Base-by-base conservation (phyloP, 306 rosid species). In the Prunus campanulata region DNA sequence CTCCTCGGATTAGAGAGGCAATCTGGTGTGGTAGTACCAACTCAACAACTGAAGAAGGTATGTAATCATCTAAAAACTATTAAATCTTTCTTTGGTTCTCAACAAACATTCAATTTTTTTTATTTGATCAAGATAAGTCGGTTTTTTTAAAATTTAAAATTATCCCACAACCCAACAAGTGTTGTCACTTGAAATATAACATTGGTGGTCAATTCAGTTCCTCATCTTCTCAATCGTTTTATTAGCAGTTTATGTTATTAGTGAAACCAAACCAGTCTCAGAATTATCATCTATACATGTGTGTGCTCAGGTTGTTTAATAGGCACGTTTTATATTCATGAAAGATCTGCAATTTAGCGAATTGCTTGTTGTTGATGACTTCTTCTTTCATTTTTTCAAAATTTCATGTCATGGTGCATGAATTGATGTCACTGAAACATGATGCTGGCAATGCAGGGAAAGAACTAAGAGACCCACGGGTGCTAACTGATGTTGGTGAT, bases 21-120 rank as follows among this genome's bases (percentile, higher is more conserved):
- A 95, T 95, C 75, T 92, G 97, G 99, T 95, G 99, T 79, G 97
- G 91, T 50, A 95, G 99, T 79, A 95, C 97, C 47, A 95, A 95
- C 87, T 80, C 97, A 44, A 63, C 97, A 67, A 90, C 97, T 25
- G 99, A 95, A 89, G 99, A 87, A 89, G 99, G 99, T 91, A 76
- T 27, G 46, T 14, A 25, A 14, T 74, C 8, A 63, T 14, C 22
- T 6, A 63, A 63, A 63, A 14, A 30, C 4, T 25, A 30, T 2
- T 29, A 11, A 29, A 42, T 5, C 2, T 35, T 42, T 60, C 2
- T 55, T 42, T 60, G 29, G 12, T 9, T 65, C 49, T 35, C 48
- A 35, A 65, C 57, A 16, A 24, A 11, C 39, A 14, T 22, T 22
- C 35, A 22, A 5, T 46, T 13, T 68, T 32, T 20, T 19, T 24